A percentile compares a stretch with the other conserved stretches of the same genome.
phyloP scores from a whole-genome alignment of 305 asterid genomes.

The Solanum hybrid region DNA sequence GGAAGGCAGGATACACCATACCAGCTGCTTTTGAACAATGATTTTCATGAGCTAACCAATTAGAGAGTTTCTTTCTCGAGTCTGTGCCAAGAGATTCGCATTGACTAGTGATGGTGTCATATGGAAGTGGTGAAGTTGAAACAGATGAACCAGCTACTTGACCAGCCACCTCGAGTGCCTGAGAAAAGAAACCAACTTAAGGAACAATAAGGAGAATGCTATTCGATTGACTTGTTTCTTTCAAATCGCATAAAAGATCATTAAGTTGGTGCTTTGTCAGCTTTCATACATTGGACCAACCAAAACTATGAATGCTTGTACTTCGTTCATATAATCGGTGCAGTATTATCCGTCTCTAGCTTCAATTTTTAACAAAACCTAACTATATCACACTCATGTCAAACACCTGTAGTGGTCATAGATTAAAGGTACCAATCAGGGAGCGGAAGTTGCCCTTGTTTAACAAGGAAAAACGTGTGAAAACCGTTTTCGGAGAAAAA shows the following conservation, averaged over 20 bases:
- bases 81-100: slow-evolving; percentile 84
- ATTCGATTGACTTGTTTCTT: not conserved
- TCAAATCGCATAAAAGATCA: not conserved
- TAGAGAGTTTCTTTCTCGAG: slow-evolving; percentile 85
- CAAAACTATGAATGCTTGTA: not conserved
- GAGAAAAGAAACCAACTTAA: slow-evolving; percentile 15
- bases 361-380: not conserved
- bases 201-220: not conserved
- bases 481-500: not conserved
- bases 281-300: not conserved
- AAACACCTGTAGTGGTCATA: not conserved
- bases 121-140: slow-evolving; percentile 92
- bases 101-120: slow-evolving; percentile 74
- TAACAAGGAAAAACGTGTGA: not conserved
- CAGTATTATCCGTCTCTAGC: not conserved
- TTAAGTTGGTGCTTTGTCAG: not conserved
- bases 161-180: slow-evolving; percentile 98
- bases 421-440: not conserved
- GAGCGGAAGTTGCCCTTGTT: not conserved
- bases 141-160: slow-evolving; percentile 90
- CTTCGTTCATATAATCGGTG: not conserved
- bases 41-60: slow-evolving; percentile 66
- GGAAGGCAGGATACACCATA: slow-evolving; percentile 21
- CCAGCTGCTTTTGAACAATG: slow-evolving; percentile 19
- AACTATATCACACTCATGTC: not conserved